These are phyloP conservation scores for Ogataea trehaloabstinens DNA, from an alignment of 805 yeast genomes.

Conservation along the genomic window DNA sequence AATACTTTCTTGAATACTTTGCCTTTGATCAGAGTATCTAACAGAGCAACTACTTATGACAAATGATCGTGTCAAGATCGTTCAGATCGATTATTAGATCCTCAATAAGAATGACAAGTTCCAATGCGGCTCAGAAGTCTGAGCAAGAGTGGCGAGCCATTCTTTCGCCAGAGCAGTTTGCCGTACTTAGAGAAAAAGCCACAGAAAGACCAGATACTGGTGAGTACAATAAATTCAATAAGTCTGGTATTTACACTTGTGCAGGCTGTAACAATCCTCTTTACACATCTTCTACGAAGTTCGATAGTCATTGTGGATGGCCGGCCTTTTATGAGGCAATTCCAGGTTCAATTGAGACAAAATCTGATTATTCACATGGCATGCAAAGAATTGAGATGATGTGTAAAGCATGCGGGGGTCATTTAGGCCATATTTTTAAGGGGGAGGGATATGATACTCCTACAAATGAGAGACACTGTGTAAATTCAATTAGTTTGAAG, in stretches of 20 bases:
- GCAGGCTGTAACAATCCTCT: conserved; percentile 83
- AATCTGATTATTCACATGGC: conserved; percentile 64
- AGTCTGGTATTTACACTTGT: conserved; percentile 71
- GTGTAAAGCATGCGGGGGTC: conserved; percentile 88
- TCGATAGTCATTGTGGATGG: conserved; percentile 96
- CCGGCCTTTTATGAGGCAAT: conserved; percentile 92
- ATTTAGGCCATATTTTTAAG: conserved; percentile 90
- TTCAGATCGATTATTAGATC: too few relatives aligned
- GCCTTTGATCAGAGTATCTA: too few relatives aligned
- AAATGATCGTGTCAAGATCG: too few relatives aligned
- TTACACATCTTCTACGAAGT: conserved; percentile 77
- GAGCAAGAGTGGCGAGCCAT: conserved; percentile 79
- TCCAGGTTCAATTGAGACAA: conserved; percentile 69
- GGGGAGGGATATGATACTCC: conserved; percentile 91
- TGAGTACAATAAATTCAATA: conserved; percentile 49
- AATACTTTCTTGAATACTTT: too few relatives aligned
- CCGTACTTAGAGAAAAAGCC: conserved; percentile 70
- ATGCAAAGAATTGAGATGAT: conserved; percentile 87
- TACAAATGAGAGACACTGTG: conserved; percentile 92
- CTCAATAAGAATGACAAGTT: background rate
- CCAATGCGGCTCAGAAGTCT: conserved; percentile 17
- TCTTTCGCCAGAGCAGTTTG: conserved; percentile 72
- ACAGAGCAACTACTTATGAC: too few relatives aligned
- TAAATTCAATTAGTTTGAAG: conserved; percentile 78
- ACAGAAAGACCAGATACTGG: conserved; percentile 71